phyloP scores from a whole-genome alignment of 345 rosid genomes.

The Gossypium bickii region DNA sequence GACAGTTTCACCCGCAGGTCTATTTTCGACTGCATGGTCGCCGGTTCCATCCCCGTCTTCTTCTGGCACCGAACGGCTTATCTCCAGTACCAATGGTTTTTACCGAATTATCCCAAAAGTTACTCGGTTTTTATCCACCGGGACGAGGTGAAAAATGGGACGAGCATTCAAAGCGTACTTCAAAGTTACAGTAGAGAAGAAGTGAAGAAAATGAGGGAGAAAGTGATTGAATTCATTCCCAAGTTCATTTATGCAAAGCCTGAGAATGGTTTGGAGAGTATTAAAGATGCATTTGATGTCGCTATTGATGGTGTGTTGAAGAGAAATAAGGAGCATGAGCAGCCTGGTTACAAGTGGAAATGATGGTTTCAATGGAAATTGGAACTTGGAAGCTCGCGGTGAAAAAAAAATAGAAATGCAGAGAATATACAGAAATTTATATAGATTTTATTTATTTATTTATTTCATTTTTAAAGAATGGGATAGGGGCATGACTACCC shows the following conservation, averaged over 20 bases:
- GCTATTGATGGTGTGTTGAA: slow-evolving; percentile 76
- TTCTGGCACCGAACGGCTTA: slow-evolving; percentile 88
- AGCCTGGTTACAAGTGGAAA: slow-evolving; percentile 65
- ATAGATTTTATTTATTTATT: not conserved
- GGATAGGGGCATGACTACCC: not conserved
- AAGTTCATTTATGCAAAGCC: slow-evolving; percentile 63
- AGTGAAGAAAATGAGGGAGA: slow-evolving; percentile 68
- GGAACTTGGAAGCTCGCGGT: too few relatives aligned
- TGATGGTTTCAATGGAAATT: not conserved
- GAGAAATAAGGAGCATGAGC: slow-evolving; percentile 72
- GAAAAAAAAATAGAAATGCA: not conserved
- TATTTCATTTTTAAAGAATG: not conserved
- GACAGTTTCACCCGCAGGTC: slow-evolving; percentile 94
- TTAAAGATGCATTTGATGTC: slow-evolving; percentile 85
- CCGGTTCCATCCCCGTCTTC: slow-evolving; percentile 92
- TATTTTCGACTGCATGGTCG: slow-evolving; percentile 89
- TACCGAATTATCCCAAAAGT: slow-evolving; percentile 57
- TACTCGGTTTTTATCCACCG: slow-evolving; percentile 85
- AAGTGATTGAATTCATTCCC: slow-evolving; percentile 67
- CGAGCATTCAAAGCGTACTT: slow-evolving; percentile 53
- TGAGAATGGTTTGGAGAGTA: slow-evolving; percentile 51
- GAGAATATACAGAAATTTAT: not conserved
- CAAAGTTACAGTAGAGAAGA: slow-evolving; percentile 57
- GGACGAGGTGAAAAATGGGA: slow-evolving; percentile 67
- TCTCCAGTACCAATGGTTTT: slow-evolving; percentile 84